Evolutionary conservation across 2,329 filamentous ascomycete species (phyloP), one percentile per base, ranked within the genome.

Genomic region (Fusarium sp.): DNA sequence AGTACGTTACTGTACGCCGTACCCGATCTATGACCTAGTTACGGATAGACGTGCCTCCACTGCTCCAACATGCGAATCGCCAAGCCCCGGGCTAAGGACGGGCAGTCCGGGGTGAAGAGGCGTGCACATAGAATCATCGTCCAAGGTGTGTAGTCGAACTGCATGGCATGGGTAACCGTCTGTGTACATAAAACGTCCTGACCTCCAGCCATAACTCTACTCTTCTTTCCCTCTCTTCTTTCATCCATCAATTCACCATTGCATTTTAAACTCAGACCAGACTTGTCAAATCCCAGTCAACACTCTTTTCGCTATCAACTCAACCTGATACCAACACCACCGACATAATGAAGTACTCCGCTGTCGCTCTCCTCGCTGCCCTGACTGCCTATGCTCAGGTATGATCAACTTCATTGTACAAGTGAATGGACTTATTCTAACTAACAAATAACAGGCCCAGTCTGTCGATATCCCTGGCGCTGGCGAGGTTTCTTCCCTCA

Each of bases 311-410:
- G 29, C 32, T 56, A 57, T 44, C 44, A 49, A 34, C 18, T 37
- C 34, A 32, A 41, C 51, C 37, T 51, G 44, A 53, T 54, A 67
- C n/a, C 54, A 56, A 49, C 47, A 65, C 62, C 34, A 65, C 57
- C 65, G 56, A 61, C 74, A 74, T 45, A 60, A 81, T 82, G 81
- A 81, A 81, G 78, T 79, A 80, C 77, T 75, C 78, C 74, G 74
- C 73, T 70, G 67, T 74, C 46, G 71, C 77, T 57, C 45, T 80
- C 65, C 63, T 71, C 29, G 65, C 79, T 57, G 73, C 76, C 67
- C 70, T 81, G 46, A 75, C 75, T 52, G 76, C 78, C 58, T 44
- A 69, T 25, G 60, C 65, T 57, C 57, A 73, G 60, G 72, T 74
- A 65, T 18, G 61, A 57, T n/a, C 22, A 32, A 14, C 13, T 32